Conservation (phyloP, 2,329 filamentous ascomycete genomes). For the Ilyonectria mors-panacis region DNA sequence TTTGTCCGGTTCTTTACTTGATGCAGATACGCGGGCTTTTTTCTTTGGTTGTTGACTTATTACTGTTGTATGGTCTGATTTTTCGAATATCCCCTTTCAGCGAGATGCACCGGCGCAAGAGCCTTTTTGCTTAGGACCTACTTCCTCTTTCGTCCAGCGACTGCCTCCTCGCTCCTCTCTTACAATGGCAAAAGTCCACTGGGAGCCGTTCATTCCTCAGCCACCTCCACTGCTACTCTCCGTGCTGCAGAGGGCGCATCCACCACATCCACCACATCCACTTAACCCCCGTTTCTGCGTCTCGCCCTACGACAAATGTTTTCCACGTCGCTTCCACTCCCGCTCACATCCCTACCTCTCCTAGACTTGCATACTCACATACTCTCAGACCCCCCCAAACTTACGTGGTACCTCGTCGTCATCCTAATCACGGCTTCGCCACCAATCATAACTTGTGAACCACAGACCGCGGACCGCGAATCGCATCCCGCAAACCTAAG, state of each 20-base stretch:
- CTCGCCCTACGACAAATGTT: conserved; percentile 10
- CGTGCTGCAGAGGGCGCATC: background rate
- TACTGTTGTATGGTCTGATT: conserved; percentile 44
- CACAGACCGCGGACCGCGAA: conserved; percentile 3
- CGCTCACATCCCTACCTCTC: conserved; percentile 4
- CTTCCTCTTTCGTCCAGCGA: conserved; percentile 46
- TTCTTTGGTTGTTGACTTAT: conserved; percentile 13
- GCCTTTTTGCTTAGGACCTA: conserved; percentile 43
- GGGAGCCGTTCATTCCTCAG: conserved; percentile 7
- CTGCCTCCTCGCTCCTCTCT: conserved; percentile 26
- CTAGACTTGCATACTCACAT: background rate
- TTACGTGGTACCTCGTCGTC: background rate
- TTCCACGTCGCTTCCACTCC: conserved; percentile 15
- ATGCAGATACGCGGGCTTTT: conserved; percentile 16
- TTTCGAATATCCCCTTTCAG: conserved; percentile 40
- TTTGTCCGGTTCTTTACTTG: conserved; percentile 32
- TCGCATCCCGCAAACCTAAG: conserved; percentile 15
- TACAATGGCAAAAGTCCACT: conserved; percentile 4
- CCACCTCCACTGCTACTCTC: conserved; percentile 14
- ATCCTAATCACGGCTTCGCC: conserved; percentile 14
- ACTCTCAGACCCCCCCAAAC: conserved; percentile 9
- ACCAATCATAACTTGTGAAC: conserved; percentile 3
- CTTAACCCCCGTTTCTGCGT: conserved; percentile 7
- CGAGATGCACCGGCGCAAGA: conserved; percentile 45
- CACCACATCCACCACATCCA: conserved; percentile 18